A percentile compares a stretch with the other conserved stretches of the same genome.
Conservation (phyloP, 345 rosid genomes). For the Eucalyptus curtisii region DNA sequence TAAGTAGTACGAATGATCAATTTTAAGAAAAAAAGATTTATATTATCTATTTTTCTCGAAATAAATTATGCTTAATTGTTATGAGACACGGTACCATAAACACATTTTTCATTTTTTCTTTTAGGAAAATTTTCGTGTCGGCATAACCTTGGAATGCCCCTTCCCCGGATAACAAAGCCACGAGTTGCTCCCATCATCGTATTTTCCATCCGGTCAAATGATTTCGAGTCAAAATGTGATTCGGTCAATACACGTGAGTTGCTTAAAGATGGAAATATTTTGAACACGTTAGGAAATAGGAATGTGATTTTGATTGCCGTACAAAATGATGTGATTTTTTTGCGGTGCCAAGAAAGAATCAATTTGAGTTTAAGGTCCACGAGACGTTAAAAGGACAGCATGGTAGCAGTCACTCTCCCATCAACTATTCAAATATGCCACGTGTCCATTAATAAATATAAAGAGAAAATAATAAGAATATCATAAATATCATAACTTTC, state of each 20-base stretch:
- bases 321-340: neutral
- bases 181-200: neutral
- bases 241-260: neutral
- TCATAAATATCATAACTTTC: too few relatives aligned
- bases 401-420: neutral
- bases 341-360: neutral
- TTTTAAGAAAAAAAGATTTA: fast-evolving
- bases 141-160: neutral
- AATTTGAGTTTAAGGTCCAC: neutral
- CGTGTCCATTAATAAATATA: too few relatives aligned
- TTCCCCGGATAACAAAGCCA: neutral
- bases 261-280: neutral
- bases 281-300: neutral
- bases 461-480: too few relatives aligned
- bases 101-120: too few relatives aligned
- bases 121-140: neutral
- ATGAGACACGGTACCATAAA: too few relatives aligned
- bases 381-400: neutral
- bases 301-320: neutral
- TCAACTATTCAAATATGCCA: neutral
- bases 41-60: too few relatives aligned
- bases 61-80: neutral
- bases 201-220: neutral
- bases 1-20: too few relatives aligned
- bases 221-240: neutral